Conservation (phyloP, 768 basidiomycete genomes). For the Hypholoma fasciculare region DNA sequence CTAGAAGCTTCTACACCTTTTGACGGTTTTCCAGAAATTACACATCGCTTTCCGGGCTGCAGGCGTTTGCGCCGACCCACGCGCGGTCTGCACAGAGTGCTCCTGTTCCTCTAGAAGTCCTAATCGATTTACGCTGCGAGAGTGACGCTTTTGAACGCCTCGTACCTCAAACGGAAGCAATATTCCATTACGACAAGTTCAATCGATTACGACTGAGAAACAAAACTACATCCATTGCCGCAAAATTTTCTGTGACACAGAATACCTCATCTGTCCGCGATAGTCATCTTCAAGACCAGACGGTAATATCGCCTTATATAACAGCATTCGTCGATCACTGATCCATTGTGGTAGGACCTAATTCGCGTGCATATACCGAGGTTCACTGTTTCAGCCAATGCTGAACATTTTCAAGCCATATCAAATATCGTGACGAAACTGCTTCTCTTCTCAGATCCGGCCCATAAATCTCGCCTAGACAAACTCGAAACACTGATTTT, state of each 20-base stretch:
- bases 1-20: background rate
- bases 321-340: background rate
- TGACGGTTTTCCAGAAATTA: constrained; percentile 51
- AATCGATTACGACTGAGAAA: constrained; percentile 86
- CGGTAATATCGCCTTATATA: constrained; percentile 18
- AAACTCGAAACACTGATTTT: constrained; percentile 81
- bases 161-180: constrained; percentile 85
- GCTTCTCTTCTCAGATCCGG: constrained; percentile 86
- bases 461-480: constrained; percentile 75
- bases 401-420: constrained; percentile 80
- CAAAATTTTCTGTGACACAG: constrained; percentile 34
- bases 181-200: constrained; percentile 90
- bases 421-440: constrained; percentile 87
- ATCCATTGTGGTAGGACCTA: constrained; percentile 58
- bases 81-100: constrained; percentile 42
- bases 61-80: constrained; percentile 78
- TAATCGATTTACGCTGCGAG: constrained; percentile 84
- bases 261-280: constrained; percentile 21
- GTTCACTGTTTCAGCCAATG: constrained; percentile 84
- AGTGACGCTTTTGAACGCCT: constrained; percentile 84
- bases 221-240: constrained; percentile 55
- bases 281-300: constrained; percentile 35
- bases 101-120: constrained; percentile 85
- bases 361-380: constrained; percentile 80
- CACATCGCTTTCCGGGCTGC: constrained; percentile 75